Percentiles rank a stretch among this genome's conserved stretches.
phyloP scores from a whole-genome alignment of 345 rosid genomes.

The Combretum micranthum region DNA sequence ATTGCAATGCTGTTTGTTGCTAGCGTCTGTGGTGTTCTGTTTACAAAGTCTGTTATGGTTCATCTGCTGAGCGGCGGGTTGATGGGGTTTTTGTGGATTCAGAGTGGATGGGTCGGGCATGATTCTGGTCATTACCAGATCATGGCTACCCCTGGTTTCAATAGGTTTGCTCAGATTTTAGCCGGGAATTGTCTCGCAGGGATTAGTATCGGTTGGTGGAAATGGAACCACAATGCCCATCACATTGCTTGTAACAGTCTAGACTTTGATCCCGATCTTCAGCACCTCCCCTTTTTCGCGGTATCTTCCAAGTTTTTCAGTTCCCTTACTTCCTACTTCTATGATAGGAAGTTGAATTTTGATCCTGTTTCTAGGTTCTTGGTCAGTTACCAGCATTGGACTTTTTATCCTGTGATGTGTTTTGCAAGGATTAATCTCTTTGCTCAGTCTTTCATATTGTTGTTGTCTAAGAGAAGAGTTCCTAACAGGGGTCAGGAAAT shows the following conservation, averaged over 20 bases:
- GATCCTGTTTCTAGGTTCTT: slow-evolving; percentile 64
- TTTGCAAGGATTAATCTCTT: slow-evolving; percentile 71
- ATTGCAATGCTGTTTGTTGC: slow-evolving; percentile 40
- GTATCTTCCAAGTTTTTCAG: slow-evolving; percentile 57
- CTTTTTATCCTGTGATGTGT: slow-evolving; percentile 89
- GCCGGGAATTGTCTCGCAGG: slow-evolving; percentile 70
- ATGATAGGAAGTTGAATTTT: slow-evolving; percentile 55
- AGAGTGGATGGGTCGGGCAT: slow-evolving; percentile 75
- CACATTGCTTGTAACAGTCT: slow-evolving; percentile 87
- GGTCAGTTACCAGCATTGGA: slow-evolving; percentile 72
- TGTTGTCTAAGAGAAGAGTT: slow-evolving; percentile 51
- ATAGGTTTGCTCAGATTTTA: slow-evolving; percentile 43
- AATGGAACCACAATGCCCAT: slow-evolving; percentile 96
- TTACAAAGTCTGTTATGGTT: slow-evolving; percentile 46
- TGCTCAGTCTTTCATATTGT: slow-evolving; percentile 53
- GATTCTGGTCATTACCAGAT: slow-evolving; percentile 64
- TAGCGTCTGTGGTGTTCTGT: slow-evolving; percentile 56
- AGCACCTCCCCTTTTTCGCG: slow-evolving; percentile 84
- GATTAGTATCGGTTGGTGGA: slow-evolving; percentile 85
- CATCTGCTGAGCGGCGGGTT: slow-evolving; percentile 50
- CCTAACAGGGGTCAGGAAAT: slow-evolving; percentile 66
- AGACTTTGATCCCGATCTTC: slow-evolving; percentile 89
- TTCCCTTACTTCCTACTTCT: slow-evolving; percentile 59
- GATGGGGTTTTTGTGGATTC: slow-evolving; percentile 82
- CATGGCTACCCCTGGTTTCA: slow-evolving; percentile 22